Percentiles rank a stretch among this genome's conserved stretches.
Conservation (phyloP, 2,329 filamentous ascomycete species). For the Colletotrichum abscissum region DNA sequence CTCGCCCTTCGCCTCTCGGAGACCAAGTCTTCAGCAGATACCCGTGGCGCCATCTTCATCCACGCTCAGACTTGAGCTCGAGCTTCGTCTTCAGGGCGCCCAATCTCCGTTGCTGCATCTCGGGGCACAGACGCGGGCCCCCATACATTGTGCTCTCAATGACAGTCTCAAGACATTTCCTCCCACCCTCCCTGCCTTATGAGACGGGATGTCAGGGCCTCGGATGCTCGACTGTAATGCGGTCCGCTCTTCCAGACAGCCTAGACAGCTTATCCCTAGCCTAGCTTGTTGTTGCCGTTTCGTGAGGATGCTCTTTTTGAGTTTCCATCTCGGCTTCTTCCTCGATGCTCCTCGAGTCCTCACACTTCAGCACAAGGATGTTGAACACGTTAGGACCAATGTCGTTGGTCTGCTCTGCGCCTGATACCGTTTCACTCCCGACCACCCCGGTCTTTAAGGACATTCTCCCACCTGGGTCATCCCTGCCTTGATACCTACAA, state of each 20-base stretch:
- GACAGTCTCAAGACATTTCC: slow-evolving; percentile 6
- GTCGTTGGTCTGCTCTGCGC: neutral
- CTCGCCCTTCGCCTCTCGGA: slow-evolving; percentile 26
- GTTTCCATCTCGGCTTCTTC: neutral
- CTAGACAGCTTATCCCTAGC: neutral
- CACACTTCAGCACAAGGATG: neutral
- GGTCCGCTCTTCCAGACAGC: neutral
- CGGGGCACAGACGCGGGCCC: neutral
- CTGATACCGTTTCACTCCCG: slow-evolving; percentile 3
- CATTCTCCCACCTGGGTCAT: neutral
- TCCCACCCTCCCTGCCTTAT: slow-evolving; percentile 10
- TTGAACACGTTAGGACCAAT: neutral
- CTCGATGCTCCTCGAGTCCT: neutral
- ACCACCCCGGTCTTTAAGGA: neutral
- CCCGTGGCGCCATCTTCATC: slow-evolving; percentile 6
- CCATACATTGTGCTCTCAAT: neutral
- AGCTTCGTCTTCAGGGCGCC: slow-evolving; percentile 12
- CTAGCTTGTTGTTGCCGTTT: neutral
- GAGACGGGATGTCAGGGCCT: slow-evolving; percentile 34
- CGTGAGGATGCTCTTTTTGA: neutral
- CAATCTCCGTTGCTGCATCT: neutral
- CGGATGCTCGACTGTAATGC: slow-evolving; percentile 23
- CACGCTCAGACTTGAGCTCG: slow-evolving; percentile 14
- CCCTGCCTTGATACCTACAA: neutral
- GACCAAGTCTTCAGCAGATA: slow-evolving; percentile 20